These are phyloP conservation scores for Fusarium sp. DNA, from an alignment of 2,329 filamentous ascomycete species.

Conservation along the genomic window DNA sequence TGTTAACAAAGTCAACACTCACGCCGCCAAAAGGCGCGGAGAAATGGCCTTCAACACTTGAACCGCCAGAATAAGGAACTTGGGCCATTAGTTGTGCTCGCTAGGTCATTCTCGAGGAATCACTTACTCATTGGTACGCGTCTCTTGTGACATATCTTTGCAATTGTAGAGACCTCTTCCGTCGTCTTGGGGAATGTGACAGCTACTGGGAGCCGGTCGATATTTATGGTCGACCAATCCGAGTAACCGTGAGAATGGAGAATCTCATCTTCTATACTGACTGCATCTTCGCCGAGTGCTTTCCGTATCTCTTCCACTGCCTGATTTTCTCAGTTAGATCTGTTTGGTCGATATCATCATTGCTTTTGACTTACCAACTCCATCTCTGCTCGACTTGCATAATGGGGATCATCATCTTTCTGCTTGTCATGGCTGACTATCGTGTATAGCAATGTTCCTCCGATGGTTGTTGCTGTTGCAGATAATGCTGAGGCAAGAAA, in stretches of 20 bases:
- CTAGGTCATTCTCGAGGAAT: fast-evolving
- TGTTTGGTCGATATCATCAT: fast-evolving
- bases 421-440: not conserved
- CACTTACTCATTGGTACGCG: conserved; percentile 71
- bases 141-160: conserved; percentile 77
- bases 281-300: conserved; percentile 58
- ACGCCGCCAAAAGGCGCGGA: conserved; percentile 86
- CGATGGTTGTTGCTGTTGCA: not conserved
- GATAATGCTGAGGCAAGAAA: not conserved
- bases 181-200: conserved; percentile 70
- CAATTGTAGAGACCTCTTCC: conserved; percentile 66
- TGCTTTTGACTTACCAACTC: not conserved
- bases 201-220: conserved; percentile 67
- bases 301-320: conserved; percentile 64
- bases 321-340: conserved; percentile 42
- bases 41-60: conserved; percentile 89
- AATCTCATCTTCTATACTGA: conserved; percentile 70
- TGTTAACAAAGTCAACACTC: conserved; percentile 87
- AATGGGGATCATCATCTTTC: not conserved
- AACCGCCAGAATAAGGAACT: conserved; percentile 83
- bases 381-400: not conserved
- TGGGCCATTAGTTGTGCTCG: not conserved
- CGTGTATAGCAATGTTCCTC: not conserved
- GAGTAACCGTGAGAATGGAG: conserved; percentile 71
- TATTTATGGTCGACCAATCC: conserved; percentile 71